Base-by-base conservation (phyloP, 2,329 filamentous ascomycete genomes). In the Gremmenia infestans region DNA sequence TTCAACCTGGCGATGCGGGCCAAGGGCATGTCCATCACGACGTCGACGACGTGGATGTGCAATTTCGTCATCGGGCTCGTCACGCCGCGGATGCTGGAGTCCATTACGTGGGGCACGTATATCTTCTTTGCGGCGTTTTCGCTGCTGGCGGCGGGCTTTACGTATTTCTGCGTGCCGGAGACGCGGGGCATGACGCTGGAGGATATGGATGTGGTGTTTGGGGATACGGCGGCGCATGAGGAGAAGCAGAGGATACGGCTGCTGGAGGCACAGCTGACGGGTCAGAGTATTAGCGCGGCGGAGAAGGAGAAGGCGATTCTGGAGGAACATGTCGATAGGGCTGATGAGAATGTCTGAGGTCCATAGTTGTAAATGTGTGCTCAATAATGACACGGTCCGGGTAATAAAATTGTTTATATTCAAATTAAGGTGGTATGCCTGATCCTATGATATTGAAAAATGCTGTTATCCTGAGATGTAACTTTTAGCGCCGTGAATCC, bases 1-100 rank as follows among this genome's bases (percentile, higher is more conserved):
- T 86, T 81, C 72, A 80, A 79, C 2, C 67, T 84, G 0, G 77
- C 75, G 7, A 81, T 78, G 47, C 75, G 82, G 17, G 77, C 82
- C 11, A 82, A 85, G 63, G 83, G 79, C n/a, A 81, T 88, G 60
- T 76, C 81, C 0, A 72, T 86, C 8, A 80, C 80, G 3, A 81
- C 79, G 0, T 80, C 76, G 57, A 77, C 76, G 22, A 83, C 78
- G 55, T 85, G 81, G 76, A 68, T 82, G 22, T 81, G 78, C 66
- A 84, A 85, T 64, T 85, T 85, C 37, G 76, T 68, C 45, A 65
- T 68, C 57, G 78, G 80, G 15, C 72, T 81, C n/a, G 78, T 81
- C 22, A 82, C 79, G 0, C 81, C 80, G 0, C 76, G 77, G 4
- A 77, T 87, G 60, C 73, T 87, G 4, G 72, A 79, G 47, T 75